Base-by-base conservation (phyloP, 257 asterid species). In the Cordia subcordata region DNA sequence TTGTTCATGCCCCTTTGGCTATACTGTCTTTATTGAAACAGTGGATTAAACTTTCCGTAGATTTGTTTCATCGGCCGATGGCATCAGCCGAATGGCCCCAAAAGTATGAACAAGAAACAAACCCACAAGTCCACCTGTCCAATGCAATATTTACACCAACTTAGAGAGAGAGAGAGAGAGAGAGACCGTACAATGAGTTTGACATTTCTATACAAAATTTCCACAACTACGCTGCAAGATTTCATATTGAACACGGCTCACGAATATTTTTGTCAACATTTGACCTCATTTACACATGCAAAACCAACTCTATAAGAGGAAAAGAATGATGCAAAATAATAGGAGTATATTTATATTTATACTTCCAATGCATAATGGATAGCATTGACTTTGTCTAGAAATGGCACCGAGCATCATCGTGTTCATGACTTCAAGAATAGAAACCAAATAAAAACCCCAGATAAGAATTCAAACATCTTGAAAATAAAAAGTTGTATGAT, bases 191-290 rank as follows among this genome's bases (percentile, higher is more conserved):
- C 66, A 49, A 4, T 5, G 5, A 10, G 47, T 9, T 16, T 10
- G 27, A 14, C 13, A 16, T 10, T 63, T 53, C 0, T 0, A 22
- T 10, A 12, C 0, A 8, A n/a, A 44, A 40, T 22, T 54, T 63
- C 46, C 45, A 42, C 35, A 1, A 16, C 21, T 27, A 16, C 12
- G 14, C 32, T 12, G 12, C 19, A 42, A 37, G 5, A 52, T 27
- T 52, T 42, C 67, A 32, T 39, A 42, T 60, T 57, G 8, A 61
- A 60, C 63, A 11, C 62, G 63, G 61, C 44, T 42, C n/a, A n/a
- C n/a, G 12, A 3, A 42, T 27, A 23, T 1, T 13, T 54, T 68
- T 47, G 57, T 60, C 67, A 68, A 60, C 72, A 17, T 27, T 60
- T 53, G 72, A 68, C 67, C 22, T 39, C 35, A 62, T 60, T 21